These are phyloP conservation scores for Pisolithus orientalis DNA, from an alignment of 768 basidiomycete genomes.

Conservation along the genomic window DNA sequence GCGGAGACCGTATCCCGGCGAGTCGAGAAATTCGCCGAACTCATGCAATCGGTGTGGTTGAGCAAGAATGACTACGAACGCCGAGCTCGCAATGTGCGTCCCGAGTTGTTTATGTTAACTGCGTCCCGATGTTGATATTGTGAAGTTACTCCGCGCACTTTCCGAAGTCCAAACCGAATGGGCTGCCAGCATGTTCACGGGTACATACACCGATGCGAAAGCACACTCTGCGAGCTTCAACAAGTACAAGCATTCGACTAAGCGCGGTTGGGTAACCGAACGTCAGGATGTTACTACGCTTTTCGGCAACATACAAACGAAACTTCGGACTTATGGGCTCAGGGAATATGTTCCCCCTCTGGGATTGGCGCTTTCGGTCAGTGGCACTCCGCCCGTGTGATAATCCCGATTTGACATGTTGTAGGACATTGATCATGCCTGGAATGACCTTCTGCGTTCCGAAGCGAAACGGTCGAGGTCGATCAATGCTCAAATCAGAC, in stretches of 20 bases:
- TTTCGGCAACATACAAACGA: conserved; percentile 90
- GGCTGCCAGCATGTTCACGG: conserved; percentile 57
- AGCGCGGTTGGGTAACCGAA: conserved; percentile 85
- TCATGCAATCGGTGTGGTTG: conserved; percentile 89
- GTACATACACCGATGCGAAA: conserved; percentile 80
- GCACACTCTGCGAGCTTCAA: conserved; percentile 66
- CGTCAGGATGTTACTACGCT: conserved; percentile 82
- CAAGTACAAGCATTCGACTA: conserved; percentile 78
- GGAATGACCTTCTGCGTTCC: conserved; percentile 63
- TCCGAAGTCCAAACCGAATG: conserved; percentile 63
- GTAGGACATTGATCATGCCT: conserved; percentile 70
- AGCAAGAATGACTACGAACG: conserved; percentile 90
- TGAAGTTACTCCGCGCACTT: conserved; percentile 61
- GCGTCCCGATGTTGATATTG: conserved; percentile 1
- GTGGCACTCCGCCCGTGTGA: conserved; percentile 9
- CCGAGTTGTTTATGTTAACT: conserved; percentile 22
- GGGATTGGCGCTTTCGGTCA: conserved; percentile 59
- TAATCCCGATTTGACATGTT: conserved; percentile 8
- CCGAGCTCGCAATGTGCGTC: conserved; percentile 62
- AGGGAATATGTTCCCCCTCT: conserved; percentile 74
- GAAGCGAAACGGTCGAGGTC: conserved; percentile 74
- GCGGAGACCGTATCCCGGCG: conserved; percentile 90
- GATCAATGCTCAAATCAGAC: conserved; percentile 86
- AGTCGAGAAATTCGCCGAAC: conserved; percentile 92
- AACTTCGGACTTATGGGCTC: conserved; percentile 85